Evolutionary conservation across 176 grass and related monocot species (phyloP).

Genomic region (Carex kokanica): DNA sequence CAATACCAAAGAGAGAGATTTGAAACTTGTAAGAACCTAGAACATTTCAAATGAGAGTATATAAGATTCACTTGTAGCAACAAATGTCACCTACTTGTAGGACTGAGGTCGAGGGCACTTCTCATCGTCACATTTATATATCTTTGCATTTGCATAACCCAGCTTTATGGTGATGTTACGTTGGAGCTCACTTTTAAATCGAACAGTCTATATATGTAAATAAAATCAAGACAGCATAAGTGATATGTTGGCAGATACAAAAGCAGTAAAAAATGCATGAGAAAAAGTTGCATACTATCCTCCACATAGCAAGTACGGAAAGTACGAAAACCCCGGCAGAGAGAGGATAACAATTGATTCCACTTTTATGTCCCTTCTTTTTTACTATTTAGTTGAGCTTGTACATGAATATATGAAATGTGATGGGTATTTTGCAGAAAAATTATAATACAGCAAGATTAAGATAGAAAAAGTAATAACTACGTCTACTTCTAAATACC

Average conservation of each 20-base stretch:
- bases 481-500: background rate
- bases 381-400: background rate
- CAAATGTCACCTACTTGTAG: constrained; percentile 74
- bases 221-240: background rate
- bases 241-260: background rate
- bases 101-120: constrained; percentile 79
- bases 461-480: background rate
- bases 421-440: background rate
- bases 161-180: constrained; percentile 98
- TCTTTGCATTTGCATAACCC: constrained; percentile 97
- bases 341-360: background rate
- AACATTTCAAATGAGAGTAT: background rate
- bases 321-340: background rate
- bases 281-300: background rate
- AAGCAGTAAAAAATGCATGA: background rate
- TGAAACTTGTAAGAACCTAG: background rate
- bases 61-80: background rate
- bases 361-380: background rate
- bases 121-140: constrained; percentile 90
- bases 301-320: background rate
- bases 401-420: background rate
- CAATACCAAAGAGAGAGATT: background rate
- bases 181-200: constrained; percentile 95
- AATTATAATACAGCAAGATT: background rate
- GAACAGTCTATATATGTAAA: constrained; percentile 60